Base-by-base conservation (phyloP, 1,139 yeast genomes). In the Candida pseudoviswanathii region DNA sequence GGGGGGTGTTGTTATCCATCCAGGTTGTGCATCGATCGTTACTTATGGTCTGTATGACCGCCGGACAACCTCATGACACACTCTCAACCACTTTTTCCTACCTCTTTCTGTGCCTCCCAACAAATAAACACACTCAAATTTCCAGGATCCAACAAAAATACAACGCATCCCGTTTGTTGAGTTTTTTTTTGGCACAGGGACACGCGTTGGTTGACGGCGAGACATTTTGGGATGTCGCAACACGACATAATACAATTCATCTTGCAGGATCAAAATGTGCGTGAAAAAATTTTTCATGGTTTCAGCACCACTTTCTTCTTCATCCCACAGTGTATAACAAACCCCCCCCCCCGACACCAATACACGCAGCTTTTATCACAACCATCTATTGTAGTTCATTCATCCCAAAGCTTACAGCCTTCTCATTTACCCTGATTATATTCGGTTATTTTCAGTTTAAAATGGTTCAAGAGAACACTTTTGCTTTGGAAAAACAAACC, bases 371-470 rank as follows among this genome's bases (percentile, higher is more conserved):
- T 5, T 37, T 10, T 8, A 16, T 16, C 11, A n/a, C 26, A 25
- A 3, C 11, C 21, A 24, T 11, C 26, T 11, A 25, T 33, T 33
- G 32, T 33, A 33, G 44, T 34, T 25, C 21, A 22, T 8, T 21
- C 22, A 44, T 39, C 56, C 75, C 77, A 71, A 66, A 66, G 71
- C 76, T 71, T 70, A 57, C 70, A 65, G 80, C 80, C 80, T 74
- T 75, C 79, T 71, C 78, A 66, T 71, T 60, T 64, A 66, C 77
- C 79, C 81, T 76, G 80, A 67, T 66, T 60, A 72, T 74, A 76
- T 76, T 76, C 81, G 78, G 60, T 76, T 76, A 74, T 72, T 67
- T 70, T 67, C 79, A 75, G 80, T 74, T 59, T 73, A 75, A 76
- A 74, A 58, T 75, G 80, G 79, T 70, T 49, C 53, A 69, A 57